Evolutionary conservation across 371 early-diverging fungal genomes (phyloP), one percentile per base, ranked within the genome.

Genomic region (Mucor saturninus): DNA sequence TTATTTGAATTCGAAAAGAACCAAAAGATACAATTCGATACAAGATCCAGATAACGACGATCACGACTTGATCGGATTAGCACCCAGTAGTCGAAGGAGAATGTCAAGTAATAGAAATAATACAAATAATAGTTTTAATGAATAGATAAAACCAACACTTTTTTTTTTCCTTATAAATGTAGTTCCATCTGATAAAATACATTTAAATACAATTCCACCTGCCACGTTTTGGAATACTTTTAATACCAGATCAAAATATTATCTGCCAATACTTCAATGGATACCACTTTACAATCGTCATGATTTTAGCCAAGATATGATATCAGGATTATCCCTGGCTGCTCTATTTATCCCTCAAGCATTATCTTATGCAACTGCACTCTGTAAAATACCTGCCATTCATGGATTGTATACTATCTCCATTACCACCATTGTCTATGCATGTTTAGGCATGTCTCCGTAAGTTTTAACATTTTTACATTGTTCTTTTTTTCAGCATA

Each of bases 181-280:
- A 59, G 61, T 61, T 32, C 61, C 61, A 14, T 61, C 61, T 49
- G 59, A 59, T 28, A 37, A 59, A 9, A 61, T 61, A 13, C 26
- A 38, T 35, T 13, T 26, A 14, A 28, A 61, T 9, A 30, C 29
- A 21, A 21, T 21, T 21, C 21, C 21, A 15, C 26, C 14, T 32
- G 21, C 15, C 13, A 53, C 29, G 26, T 43, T 32, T 35, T 64
- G 59, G 59, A 9, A 53, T 28, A 58, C 38, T 2, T n/a, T 64
- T 4, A 35, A 26, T 35, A 84, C 81, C 6, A 79, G 94, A 14
- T 62, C 88, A 29, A 86, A 85, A 43, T 94, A 94, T 75, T 95
- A 95, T 64, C 80, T 95, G 39, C 95, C 95, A 9, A 84, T 93
- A 28, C 69, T 91, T 26, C 85, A 89, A 26, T 95, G 95, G 95